Conservation (phyloP, 306 rosid genomes). For the Medicago ruthenica region DNA sequence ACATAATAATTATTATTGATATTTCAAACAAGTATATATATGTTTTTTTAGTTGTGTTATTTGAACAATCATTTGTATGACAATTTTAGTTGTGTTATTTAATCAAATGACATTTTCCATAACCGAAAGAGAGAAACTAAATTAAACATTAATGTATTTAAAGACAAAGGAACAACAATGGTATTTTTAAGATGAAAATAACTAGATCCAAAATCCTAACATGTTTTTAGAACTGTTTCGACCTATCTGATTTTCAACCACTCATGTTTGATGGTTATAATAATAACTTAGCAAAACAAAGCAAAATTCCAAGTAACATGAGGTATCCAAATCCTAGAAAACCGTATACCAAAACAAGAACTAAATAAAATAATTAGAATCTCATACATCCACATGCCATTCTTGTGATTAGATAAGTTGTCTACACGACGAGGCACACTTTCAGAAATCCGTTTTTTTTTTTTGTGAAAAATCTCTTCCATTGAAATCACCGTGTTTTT, state of each 20-base stretch:
- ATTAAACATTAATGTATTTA: background rate
- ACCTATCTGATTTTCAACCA: background rate
- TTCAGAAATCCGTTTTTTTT: background rate
- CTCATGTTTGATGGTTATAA: background rate
- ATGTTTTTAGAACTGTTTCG: too few species aligned
- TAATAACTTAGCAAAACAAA: background rate
- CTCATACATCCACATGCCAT: background rate
- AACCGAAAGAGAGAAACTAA: too few species aligned
- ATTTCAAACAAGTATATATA: background rate
- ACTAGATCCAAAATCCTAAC: too few species aligned
- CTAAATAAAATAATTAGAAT: constrained; percentile 16
- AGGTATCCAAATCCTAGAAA: constrained; percentile 14
- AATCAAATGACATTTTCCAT: background rate
- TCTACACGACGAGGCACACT: background rate
- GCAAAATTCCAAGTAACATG: background rate
- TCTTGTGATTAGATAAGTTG: background rate
- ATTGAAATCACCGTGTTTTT: background rate
- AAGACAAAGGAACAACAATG: too few species aligned
- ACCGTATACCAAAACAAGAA: background rate
- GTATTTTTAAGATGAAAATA: too few species aligned
- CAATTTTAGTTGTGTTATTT: too few species aligned
- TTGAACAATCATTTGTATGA: too few species aligned
- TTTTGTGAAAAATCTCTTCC: background rate
- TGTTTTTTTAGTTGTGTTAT: too few species aligned
- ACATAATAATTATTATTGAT: background rate